These are phyloP conservation scores for Alternaria brassicicola DNA, from an alignment of 2,329 filamentous ascomycete genomes.

Conservation along the genomic window DNA sequence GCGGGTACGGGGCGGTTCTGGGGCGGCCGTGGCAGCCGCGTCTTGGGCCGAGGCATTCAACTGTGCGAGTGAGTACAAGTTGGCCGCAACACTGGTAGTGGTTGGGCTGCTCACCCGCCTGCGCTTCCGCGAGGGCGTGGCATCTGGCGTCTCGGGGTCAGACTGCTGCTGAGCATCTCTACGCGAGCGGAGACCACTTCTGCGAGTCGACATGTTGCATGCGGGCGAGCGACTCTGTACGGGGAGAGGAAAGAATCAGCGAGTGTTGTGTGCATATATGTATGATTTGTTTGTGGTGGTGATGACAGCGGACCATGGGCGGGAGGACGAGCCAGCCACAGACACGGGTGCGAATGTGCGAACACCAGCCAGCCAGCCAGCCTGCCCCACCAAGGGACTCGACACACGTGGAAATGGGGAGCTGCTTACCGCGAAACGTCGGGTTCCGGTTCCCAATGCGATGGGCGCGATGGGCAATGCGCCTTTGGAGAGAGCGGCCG, in stretches of 20 bases:
- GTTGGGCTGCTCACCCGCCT: constrained; percentile 50
- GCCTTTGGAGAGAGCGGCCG: constrained; percentile 3
- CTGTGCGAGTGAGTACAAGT: constrained; percentile 32
- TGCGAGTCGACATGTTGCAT: constrained; percentile 26
- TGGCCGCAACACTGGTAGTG: constrained; percentile 3
- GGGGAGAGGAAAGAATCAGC: constrained; percentile 20
- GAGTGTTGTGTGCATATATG: constrained; percentile 6
- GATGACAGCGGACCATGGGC: constrained; percentile 12
- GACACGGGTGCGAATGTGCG: not conserved
- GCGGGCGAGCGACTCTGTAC: constrained; percentile 15
- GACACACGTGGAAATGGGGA: constrained; percentile 10
- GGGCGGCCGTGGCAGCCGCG: constrained; percentile 21
- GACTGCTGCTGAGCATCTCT: constrained; percentile 43
- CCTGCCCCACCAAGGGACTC: constrained; percentile 23
- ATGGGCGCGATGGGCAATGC: constrained; percentile 3
- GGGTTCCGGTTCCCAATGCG: constrained; percentile 5
- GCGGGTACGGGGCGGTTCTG: constrained; percentile 37
- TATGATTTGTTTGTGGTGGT: constrained; percentile 11
- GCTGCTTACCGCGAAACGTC: constrained; percentile 21
- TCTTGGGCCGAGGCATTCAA: constrained; percentile 43
- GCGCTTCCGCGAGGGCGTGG: constrained; percentile 56
- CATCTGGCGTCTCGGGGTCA: constrained; percentile 54
- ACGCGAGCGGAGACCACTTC: constrained; percentile 23
- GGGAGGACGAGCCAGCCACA: constrained; percentile 10
- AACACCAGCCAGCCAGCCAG: not conserved